Base-by-base conservation (phyloP, 192 early-diverging fungal species). In the Borealophlyctis nickersoniae region DNA sequence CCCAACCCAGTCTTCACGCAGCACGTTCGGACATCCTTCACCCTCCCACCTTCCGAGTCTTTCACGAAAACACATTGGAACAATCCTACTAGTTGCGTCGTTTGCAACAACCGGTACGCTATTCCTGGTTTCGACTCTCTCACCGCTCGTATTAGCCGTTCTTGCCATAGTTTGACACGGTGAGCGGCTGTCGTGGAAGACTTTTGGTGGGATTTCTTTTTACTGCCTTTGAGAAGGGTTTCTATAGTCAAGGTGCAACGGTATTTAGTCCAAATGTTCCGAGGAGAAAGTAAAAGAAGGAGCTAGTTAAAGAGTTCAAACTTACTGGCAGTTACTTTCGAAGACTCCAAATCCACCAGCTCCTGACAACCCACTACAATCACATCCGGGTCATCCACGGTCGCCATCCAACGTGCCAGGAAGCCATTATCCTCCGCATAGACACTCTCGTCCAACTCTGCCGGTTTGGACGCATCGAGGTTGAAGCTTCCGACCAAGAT, bases 401-500 rank as follows among this genome's bases (percentile, higher is more conserved):
- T 68, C 77, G 67, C 81, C 76, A 87, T 30, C 65, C 70, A 59
- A 30, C 71, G 34, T 4, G 53, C 49, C 52, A 82, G 67, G 57
- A 64, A 77, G 22, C 79, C 53, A 56, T 78, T 75, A 22, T 75
- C 63, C 31, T 85, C 84, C 32, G 76, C 73, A 31, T 75, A 70
- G 39, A 19, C 39, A 56, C 81, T 28, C 33, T 53, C 70, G 14
- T 91, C 87, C 66, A 95, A 73, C 16, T 83, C 84, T 24, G 86
- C 81, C 2, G 94, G 93, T 76, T 96, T 98, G 35, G 76, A 80
- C 0, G 94, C 87, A 73, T 93, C 94, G 62, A 93, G 89, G 74
- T 98, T 98, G 89, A 90, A 98, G 52, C 89, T 93, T 62, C 89
- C 89, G 28, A 98, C 85, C 56, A 94, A 76, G 27, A 96, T 73